Evolutionary conservation across 2,329 filamentous ascomycete species (phyloP).

Genomic region (Xylaria sp.): DNA sequence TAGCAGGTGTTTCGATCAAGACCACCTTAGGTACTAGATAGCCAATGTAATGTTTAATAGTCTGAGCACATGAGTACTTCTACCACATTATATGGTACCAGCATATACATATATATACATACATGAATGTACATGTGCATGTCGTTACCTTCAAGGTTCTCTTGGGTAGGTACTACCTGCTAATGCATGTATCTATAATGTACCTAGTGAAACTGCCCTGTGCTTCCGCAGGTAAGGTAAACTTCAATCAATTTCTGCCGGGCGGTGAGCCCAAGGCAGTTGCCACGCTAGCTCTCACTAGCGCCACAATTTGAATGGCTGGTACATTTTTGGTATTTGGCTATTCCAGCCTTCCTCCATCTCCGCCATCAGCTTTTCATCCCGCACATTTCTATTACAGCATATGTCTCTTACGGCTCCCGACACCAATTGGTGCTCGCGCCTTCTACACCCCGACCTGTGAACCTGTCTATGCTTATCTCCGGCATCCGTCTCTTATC

Average conservation of each 20-base stretch:
- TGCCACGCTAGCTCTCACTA: conserved; percentile 21
- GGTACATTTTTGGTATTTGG: conserved; percentile 21
- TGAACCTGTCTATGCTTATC: conserved; percentile 12
- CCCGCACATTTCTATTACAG: conserved; percentile 32
- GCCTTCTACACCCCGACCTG: conserved; percentile 21
- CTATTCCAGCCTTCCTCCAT: conserved; percentile 43
- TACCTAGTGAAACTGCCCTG: no score
- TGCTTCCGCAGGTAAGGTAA: conserved; percentile 3
- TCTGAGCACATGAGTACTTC: neutral
- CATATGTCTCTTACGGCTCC: conserved; percentile 26
- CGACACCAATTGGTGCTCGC: conserved; percentile 34
- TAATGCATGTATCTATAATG: neutral
- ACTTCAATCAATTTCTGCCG: conserved; percentile 28
- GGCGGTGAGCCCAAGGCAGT: conserved; percentile 30
- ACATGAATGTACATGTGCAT: no score
- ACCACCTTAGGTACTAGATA: neutral
- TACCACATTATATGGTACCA: neutral
- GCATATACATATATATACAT: no score
- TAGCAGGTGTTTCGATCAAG: neutral
- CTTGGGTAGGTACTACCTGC: neutral
- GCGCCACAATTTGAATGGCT: conserved; percentile 42
- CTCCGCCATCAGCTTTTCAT: conserved; percentile 38
- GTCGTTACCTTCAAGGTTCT: no score
- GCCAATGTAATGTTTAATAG: neutral
- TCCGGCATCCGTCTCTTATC: conserved; percentile 22